phyloP scores from a whole-genome alignment of 352 stramenopile genomes.

The Hyaloperonospora arabidopsidis region DNA sequence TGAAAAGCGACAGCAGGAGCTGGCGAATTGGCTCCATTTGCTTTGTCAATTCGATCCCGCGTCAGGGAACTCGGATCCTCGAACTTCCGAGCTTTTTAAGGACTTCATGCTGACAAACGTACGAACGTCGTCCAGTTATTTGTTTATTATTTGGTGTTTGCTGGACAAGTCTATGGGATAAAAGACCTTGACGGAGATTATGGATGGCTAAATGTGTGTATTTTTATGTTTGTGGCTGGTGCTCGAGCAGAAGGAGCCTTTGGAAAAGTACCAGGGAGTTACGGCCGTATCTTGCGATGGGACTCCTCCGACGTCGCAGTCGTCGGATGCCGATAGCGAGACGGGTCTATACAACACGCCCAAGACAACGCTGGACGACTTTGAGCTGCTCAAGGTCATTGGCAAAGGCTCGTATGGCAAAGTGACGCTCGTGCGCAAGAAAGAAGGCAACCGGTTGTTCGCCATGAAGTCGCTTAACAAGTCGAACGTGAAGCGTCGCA shows the following conservation, averaged over 20 bases:
- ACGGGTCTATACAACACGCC: constrained; percentile 72
- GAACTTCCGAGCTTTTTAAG: constrained; percentile 62
- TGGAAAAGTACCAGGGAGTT: constrained; percentile 49
- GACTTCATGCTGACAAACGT: constrained; percentile 79
- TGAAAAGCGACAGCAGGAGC: constrained; percentile 81
- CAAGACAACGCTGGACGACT: constrained; percentile 87
- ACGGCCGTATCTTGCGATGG: constrained; percentile 36
- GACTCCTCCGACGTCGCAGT: constrained; percentile 27
- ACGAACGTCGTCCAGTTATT: constrained; percentile 4
- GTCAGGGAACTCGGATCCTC: constrained; percentile 53
- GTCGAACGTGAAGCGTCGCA: constrained; percentile 87
- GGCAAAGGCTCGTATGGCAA: constrained; percentile 90
- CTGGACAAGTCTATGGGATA: background rate
- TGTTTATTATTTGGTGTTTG: background rate
- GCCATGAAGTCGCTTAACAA: constrained; percentile 89
- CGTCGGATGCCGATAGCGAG: constrained; percentile 28
- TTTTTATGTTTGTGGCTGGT: constrained; percentile 7
- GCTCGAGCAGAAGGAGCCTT: constrained; percentile 55
- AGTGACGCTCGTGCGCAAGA: constrained; percentile 84
- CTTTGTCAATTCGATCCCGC: constrained; percentile 67
- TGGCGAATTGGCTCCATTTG: constrained; percentile 81
- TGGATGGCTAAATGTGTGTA: background rate
- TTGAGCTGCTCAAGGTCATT: constrained; percentile 89
- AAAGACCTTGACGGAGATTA: background rate
- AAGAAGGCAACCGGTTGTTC: constrained; percentile 64